A percentile compares a stretch with the other conserved stretches of the same genome.
Conservation (phyloP, 371 early-diverging fungal species). For the Saksenaea oblongispora region DNA sequence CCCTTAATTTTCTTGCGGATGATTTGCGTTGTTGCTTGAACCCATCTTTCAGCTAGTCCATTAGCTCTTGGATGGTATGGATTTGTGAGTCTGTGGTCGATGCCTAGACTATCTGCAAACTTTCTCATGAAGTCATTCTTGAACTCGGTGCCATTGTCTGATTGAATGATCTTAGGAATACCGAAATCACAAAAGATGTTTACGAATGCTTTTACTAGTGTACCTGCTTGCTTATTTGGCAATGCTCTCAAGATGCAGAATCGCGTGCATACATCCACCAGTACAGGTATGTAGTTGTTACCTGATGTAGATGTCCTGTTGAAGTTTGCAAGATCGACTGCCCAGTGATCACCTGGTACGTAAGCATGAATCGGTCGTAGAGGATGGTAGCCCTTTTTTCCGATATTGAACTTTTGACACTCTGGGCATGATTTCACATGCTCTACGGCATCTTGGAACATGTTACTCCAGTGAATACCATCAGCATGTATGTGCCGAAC, state of each 20-base stretch:
- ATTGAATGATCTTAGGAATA: constrained; percentile 20
- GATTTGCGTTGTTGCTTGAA: constrained; percentile 11
- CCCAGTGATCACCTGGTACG: constrained; percentile 23
- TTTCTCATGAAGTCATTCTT: constrained; percentile 6
- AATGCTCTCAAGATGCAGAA: constrained; percentile 21
- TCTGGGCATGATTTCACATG: constrained; percentile 11
- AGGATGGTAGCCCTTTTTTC: constrained; percentile 19
- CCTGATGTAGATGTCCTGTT: constrained; percentile 9
- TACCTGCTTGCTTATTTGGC: constrained; percentile 12
- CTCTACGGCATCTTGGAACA: constrained; percentile 20
- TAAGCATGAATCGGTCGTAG: constrained; percentile 16
- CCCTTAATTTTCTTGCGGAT: constrained; percentile 14
- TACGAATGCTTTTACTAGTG: constrained; percentile 15
- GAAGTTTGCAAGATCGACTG: constrained; percentile 27
- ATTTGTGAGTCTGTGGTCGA: constrained; percentile 19
- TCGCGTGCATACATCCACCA: constrained; percentile 24
- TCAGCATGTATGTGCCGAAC: constrained; percentile 9
- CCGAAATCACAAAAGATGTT: constrained; percentile 22
- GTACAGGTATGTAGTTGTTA: constrained; percentile 16
- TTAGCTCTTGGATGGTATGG: constrained; percentile 29
- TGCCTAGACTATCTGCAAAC: too few relatives aligned
- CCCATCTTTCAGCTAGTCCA: constrained; percentile 22
- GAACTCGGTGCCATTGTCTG: constrained; percentile 30
- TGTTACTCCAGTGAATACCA: constrained; percentile 15
- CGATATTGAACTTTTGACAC: constrained; percentile 17